Base-by-base conservation (phyloP, 176 grass and related monocot genomes). In the Calamus simplicifolius region DNA sequence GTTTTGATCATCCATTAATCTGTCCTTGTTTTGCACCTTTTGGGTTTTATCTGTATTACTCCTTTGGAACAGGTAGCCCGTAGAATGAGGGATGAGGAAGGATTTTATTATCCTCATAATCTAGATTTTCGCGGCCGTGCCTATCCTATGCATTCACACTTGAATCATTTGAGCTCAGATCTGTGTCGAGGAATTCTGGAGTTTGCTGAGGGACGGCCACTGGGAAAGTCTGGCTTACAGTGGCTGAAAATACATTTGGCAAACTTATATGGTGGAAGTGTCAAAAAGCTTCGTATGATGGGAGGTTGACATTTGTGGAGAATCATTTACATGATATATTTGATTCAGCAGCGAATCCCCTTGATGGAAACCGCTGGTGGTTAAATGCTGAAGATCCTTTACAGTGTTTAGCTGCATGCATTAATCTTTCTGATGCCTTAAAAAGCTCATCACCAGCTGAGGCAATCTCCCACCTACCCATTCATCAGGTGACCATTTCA, bases 181-280 rank as follows among this genome's bases (percentile, higher is more conserved):
- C 72, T 90, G 48, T 96, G 91, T 43, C 83, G 91, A 50, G 91
- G 91, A 70, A 62, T 96, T 75, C 77, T 96, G 55, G 83, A 96
- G 71, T 90, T 90, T 86, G 69, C 83, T 58, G 83, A 90, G 79
- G 91, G 91, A 51, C 76, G 79, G 43, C 83, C 74, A 63, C 74
- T 96, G 28, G 91, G 91, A 58, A 87, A 85, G 58, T 90, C 87
- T 13, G 92, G 92, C 49, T 71, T 90, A 68, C 68, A 62, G 27
- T 96, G 92, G 92, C 82, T 96, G 55, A 96, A 85, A 69, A 90
- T 96, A 77, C 92, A 96, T 66, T 80, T 96, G 74, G 92, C 87
- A 57, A 96, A 96, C 66, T 77, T 90, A 84, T 96, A 85, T 85
- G 87, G 92, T 62, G 80, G 83, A 52, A 87, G 87, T 59, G 54